These are phyloP conservation scores for Lentinula aciculospora DNA, from an alignment of 768 basidiomycete species.

Conservation along the genomic window DNA sequence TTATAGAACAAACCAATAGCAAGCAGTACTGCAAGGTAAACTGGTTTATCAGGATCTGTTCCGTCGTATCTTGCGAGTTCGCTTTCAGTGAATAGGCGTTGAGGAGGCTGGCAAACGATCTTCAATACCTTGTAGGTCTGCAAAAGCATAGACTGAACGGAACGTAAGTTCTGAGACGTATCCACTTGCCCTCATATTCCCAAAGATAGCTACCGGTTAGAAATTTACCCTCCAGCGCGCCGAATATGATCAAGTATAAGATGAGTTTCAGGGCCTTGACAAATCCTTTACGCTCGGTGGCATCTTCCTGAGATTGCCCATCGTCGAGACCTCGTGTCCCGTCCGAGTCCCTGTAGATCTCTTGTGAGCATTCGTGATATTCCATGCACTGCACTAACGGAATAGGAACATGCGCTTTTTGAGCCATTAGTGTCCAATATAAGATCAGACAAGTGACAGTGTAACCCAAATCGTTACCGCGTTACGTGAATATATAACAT, in stretches of 20 bases:
- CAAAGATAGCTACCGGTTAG: conserved; percentile 83
- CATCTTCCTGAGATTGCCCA: neutral
- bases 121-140: neutral
- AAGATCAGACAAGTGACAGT: too few relatives aligned
- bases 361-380: neutral
- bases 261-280: conserved; percentile 67
- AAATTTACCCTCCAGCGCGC: conserved; percentile 70
- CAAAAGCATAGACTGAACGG: conserved; percentile 37
- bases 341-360: neutral
- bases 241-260: conserved; percentile 45
- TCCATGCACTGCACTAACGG: neutral
- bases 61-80: conserved; percentile 70
- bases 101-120: conserved; percentile 36
- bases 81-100: conserved; percentile 71
- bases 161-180: conserved; percentile 53
- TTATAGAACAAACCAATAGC: conserved; percentile 3
- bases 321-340: neutral
- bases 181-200: conserved; percentile 71
- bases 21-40: conserved; percentile 76
- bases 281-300: conserved; percentile 31
- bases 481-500: too few relatives aligned
- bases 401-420: neutral
- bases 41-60: conserved; percentile 49
- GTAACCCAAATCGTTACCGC: too few relatives aligned
- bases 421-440: too few relatives aligned